Evolutionary conservation across 2,329 filamentous ascomycete species (phyloP).

Genomic region (Alternaria atra): DNA sequence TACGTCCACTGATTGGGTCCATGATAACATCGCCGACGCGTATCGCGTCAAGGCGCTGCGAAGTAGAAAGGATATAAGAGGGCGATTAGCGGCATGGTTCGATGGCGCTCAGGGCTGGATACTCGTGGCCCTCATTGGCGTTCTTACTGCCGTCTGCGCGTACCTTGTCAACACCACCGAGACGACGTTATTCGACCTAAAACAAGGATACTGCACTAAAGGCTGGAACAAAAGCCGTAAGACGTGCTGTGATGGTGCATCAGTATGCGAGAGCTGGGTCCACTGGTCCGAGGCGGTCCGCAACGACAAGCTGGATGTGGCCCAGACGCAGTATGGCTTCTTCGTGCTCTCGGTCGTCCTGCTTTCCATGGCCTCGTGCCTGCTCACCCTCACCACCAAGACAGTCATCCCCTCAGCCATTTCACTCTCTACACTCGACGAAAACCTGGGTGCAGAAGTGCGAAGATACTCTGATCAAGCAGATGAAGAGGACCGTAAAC

Average conservation of each 20-base stretch:
- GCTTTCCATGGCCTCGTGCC: constrained; percentile 76
- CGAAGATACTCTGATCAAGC: constrained; percentile 49
- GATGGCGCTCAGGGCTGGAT: constrained; percentile 96
- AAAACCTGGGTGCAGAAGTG: constrained; percentile 79
- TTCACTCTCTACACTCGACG: constrained; percentile 86
- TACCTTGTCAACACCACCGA: constrained; percentile 92
- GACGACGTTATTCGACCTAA: constrained; percentile 85
- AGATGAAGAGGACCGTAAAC: constrained; percentile 56
- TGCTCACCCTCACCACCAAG: constrained; percentile 87
- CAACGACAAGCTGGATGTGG: constrained; percentile 56
- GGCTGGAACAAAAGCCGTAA: constrained; percentile 78
- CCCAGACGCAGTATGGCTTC: constrained; percentile 78
- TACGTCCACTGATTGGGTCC: constrained; percentile 97
- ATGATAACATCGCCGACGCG: constrained; percentile 94
- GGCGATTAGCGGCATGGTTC: constrained; percentile 77
- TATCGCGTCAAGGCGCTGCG: constrained; percentile 86
- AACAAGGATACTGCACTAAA: constrained; percentile 82
- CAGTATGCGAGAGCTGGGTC: constrained; percentile 67
- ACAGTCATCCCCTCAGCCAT: constrained; percentile 91
- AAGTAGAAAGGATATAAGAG: constrained; percentile 82
- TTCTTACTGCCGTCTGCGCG: constrained; percentile 83
- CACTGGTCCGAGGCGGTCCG: constrained; percentile 70
- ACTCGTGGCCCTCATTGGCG: constrained; percentile 86
- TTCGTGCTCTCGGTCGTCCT: constrained; percentile 77
- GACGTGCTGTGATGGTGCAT: constrained; percentile 66